Evolutionary conservation across 2,329 filamentous ascomycete species (phyloP), one percentile per base, ranked within the genome.

Genomic region (Xylariaceae sp.): DNA sequence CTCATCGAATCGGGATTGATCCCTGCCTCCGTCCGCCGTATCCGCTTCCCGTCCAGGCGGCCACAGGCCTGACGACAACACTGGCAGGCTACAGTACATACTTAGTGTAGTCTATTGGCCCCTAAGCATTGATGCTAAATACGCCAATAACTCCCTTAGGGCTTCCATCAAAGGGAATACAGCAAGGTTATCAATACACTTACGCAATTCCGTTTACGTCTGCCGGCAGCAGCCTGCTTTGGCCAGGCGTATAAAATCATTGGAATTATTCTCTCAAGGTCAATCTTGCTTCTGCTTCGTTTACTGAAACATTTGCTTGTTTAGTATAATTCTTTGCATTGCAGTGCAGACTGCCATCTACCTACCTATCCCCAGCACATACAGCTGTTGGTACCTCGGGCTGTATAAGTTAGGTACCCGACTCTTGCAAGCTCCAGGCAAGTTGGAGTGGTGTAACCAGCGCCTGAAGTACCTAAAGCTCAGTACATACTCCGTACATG

Each of bases 1-100:
- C 16, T 40, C 40, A 20, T 41, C 60, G 51, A 62, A 60, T 60
- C 57, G 60, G 60, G 54, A 50, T 37, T 37, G 14, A 46, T 54
- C 50, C 60, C 57, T 9, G 32, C 32, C 32, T 10, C 50, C 50
- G 54, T 53, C 52, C 46, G 48, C 44, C 44, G 44, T 57, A 54
- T 55, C 54, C 48, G 52, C 42, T 44, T 44, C 37, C 32, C 52
- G 56, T 51, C 54, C 42, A 54, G 48, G 48, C 45, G 44, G 16
- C 46, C 19, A 37, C 32, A 37, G 32, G 32, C 32, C 6, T 37
- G 26, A 29, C 32, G 32, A 7, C 32, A 16, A 29, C 5, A 10
- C 26, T 5, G 32, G 14, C 32, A 16, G 32, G 32, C 32, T 37
- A n/a, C n/a, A n/a, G n/a, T n/a, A n/a, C n/a, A n/a, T n/a, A n/a